Evolutionary conservation across 176 grass and related monocot genomes (phyloP).

Genomic region (Zoysia japonica): DNA sequence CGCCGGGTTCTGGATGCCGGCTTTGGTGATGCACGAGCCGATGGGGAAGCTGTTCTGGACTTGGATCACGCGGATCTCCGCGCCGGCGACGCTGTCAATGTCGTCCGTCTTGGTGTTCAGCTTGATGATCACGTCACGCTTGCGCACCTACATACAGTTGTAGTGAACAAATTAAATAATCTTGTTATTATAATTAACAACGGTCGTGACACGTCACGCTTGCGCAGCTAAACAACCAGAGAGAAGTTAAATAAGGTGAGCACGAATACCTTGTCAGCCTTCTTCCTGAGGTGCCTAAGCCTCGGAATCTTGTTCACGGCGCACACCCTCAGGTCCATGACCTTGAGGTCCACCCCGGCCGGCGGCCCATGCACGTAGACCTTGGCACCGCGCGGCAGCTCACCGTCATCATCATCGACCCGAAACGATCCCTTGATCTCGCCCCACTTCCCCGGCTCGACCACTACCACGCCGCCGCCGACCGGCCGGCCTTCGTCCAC

Average conservation of each 20-base stretch:
- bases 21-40: conserved; percentile 55
- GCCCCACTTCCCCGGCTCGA: conserved; percentile 39
- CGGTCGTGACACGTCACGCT: too few species aligned
- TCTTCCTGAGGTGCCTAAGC: conserved; percentile 59
- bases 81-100: not conserved
- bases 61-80: conserved; percentile 55
- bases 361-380: conserved; percentile 59
- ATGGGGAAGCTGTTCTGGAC: conserved; percentile 67
- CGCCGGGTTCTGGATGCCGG: conserved; percentile 51
- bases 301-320: conserved; percentile 54
- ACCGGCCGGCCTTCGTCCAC: not conserved
- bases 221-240: too few species aligned
- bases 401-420: conserved; percentile 37
- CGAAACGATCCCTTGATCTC: conserved; percentile 65
- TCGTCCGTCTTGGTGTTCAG: not conserved
- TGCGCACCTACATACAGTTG: conserved; percentile 55
- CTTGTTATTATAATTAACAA: not conserved
- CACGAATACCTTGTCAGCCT: conserved; percentile 54
- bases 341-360: conserved; percentile 58
- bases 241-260: too few species aligned
- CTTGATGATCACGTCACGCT: conserved; percentile 67
- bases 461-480: conserved; percentile 48
- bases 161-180: not conserved
- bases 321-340: conserved; percentile 55
- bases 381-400: conserved; percentile 7